phyloP scores from a whole-genome alignment of 2,329 filamentous ascomycete species.

The Scortechinia acanthostroma region DNA sequence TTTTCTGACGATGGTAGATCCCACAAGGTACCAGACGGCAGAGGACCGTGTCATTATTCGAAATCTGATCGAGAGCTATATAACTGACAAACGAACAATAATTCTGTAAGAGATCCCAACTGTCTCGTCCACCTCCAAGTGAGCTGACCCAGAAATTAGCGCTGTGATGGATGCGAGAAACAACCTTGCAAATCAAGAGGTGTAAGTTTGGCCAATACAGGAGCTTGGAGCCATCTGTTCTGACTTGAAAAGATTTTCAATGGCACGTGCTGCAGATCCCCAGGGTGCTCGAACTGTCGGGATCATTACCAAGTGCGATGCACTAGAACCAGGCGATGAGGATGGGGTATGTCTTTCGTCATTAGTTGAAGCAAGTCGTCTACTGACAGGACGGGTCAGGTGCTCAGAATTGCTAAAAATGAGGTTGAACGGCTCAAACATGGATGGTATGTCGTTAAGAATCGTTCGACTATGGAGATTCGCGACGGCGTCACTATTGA shows the following conservation, averaged over 20 bases:
- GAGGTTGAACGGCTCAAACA: slow-evolving; percentile 3
- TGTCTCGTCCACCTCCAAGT: not conserved
- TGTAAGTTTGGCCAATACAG: too few relatives aligned
- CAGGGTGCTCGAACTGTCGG: slow-evolving; percentile 8
- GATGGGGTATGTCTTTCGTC: slow-evolving; percentile 2
- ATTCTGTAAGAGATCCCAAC: slow-evolving; percentile 11
- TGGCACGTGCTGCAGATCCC: slow-evolving; percentile 4
- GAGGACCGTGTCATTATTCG: slow-evolving; percentile 11
- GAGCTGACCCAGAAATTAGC: not conserved
- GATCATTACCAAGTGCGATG: slow-evolving; percentile 6
- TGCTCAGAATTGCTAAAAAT: slow-evolving; percentile 4
- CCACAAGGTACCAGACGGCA: slow-evolving; percentile 11
- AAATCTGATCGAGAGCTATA: slow-evolving; percentile 11
- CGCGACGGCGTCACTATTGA: slow-evolving; percentile 9
- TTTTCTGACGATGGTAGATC: too few relatives aligned
- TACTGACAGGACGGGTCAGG: slow-evolving; percentile 2
- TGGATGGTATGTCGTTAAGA: slow-evolving; percentile 5
- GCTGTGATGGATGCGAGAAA: slow-evolving; percentile 9
- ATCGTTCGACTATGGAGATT: slow-evolving; percentile 5
- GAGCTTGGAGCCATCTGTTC: too few relatives aligned
- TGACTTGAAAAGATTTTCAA: too few relatives aligned
- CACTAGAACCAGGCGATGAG: slow-evolving; percentile 5
- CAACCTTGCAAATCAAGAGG: slow-evolving; percentile 14
- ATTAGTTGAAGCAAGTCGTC: too few relatives aligned
- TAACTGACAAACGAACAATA: slow-evolving; percentile 12